Conservation (phyloP, 202 grass and related monocot genomes). For the Panicum virgatum region DNA sequence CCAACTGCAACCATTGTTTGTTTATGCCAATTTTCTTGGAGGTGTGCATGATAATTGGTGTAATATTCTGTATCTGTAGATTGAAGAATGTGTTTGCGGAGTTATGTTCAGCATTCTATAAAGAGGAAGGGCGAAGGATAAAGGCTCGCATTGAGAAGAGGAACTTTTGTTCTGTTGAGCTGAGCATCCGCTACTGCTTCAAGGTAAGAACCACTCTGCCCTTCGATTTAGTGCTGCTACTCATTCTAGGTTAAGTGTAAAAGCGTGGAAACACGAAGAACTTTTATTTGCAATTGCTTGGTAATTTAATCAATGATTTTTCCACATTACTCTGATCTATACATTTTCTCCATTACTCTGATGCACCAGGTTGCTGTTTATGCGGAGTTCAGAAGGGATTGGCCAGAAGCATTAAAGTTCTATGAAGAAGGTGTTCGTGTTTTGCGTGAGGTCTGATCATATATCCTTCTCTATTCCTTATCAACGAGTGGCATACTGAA, state of each 20-base stretch:
- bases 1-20: constrained; percentile 3
- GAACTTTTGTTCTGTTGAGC: constrained; percentile 71
- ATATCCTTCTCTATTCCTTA: constrained; percentile 1
- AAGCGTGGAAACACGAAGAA: constrained; percentile 9
- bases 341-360: constrained; percentile 19
- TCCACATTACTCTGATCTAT: constrained; percentile 22
- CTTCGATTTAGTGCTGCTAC: constrained; percentile 30
- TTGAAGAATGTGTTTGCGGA: constrained; percentile 73
- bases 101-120: constrained; percentile 89
- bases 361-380: constrained; percentile 80
- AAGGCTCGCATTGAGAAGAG: constrained; percentile 91
- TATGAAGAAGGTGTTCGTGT: constrained; percentile 92
- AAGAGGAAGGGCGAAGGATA: constrained; percentile 82
- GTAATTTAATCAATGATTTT: constrained; percentile 13
- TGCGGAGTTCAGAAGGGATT: constrained; percentile 95
- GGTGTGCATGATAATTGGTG: constrained; percentile 12
- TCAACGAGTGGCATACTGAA: constrained; percentile 5
- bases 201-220: constrained; percentile 59
- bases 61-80: constrained; percentile 49
- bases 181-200: constrained; percentile 88
- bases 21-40: constrained; percentile 28
- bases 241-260: constrained; percentile 9
- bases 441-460: constrained; percentile 76
- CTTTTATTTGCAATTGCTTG: background rate
- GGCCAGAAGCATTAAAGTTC: constrained; percentile 89